Evolutionary conservation across 768 basidiomycete species (phyloP), one percentile per base, ranked within the genome.

Genomic region (Amanita exitialis): DNA sequence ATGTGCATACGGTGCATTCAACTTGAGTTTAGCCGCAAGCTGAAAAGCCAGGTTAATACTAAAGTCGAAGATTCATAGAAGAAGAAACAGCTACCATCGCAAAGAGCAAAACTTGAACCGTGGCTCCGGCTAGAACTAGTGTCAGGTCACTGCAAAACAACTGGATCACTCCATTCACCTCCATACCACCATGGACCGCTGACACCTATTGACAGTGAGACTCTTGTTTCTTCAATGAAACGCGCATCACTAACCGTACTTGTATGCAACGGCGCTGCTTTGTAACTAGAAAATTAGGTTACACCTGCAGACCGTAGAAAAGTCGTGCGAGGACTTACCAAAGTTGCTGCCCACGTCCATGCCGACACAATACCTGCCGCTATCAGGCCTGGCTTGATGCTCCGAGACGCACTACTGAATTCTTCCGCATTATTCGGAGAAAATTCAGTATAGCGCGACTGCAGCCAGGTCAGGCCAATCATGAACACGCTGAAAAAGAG

Each of bases 161-260:
- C 3, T 23, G 36, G n/a, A 18, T 21, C n/a, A 6, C 8, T 61
- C 32, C 13, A 32, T 32, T 12, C 56, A 66, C 66, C 61, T 5
- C 87, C 91, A 57, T 93, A 93, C 85, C 88, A 90, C 85, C 86
- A 92, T 0, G 89, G 88, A 0, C 90, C 90, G 3, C 79, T 82
- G 53, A 93, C 83, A 7, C 86, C 68, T 68, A 49, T 38, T n/a
- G 27, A 16, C 23, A 42, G 28, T 51, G 16, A 47, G 54, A 42
- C 53, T 35, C 39, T 12, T 36, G 18, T 20, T 16, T n/a, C 50
- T 30, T 15, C 7, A 21, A 46, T 12, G 12, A 3, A 10, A 9
- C 4, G 6, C n/a, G 20, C 32, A 34, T 6, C n/a, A 53, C 62
- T 48, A 46, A 64, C 79, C 92, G 58, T 80, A 90, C 59, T 85